A percentile compares a stretch with the other conserved stretches of the same genome.
These are phyloP conservation scores for Acanthochlamys bracteata DNA, from an alignment of 106 monocot species.

Conservation along the genomic window DNA sequence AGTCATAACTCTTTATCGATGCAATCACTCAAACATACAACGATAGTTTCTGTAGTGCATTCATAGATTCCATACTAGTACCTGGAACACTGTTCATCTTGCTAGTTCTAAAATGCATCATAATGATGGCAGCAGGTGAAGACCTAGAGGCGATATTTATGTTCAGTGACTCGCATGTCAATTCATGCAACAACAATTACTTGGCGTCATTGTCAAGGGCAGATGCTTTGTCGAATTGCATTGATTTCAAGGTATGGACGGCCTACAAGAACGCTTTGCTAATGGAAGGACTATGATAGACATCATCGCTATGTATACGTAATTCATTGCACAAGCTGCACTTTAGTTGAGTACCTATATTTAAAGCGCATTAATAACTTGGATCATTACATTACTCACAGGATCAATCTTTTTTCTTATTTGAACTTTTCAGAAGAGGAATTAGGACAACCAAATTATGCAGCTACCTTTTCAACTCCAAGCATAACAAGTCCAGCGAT, in stretches of 20 bases:
- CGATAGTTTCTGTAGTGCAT: no score
- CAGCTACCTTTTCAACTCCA: slow-evolving; percentile 55
- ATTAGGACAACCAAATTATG: slow-evolving; percentile 16
- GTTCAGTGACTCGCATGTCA: slow-evolving; percentile 9
- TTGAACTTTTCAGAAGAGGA: slow-evolving; percentile 5
- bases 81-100: no score
- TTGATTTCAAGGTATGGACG: slow-evolving; percentile 9
- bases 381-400: no score
- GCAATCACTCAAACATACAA: no score
- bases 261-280: slow-evolving; percentile 7
- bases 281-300: slow-evolving; percentile 11
- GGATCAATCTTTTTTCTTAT: not conserved
- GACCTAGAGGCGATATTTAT: not conserved
- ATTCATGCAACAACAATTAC: slow-evolving; percentile 10
- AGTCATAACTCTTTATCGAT: no score
- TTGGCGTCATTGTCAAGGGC: slow-evolving; percentile 8
- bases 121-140: no score
- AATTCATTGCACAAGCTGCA: no score
- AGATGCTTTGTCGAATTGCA: not conserved
- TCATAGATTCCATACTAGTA: no score
- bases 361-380: no score
- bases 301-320: not conserved
- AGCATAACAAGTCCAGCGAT: slow-evolving; percentile 43
- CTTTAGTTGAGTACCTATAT: no score
- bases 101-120: no score